These are phyloP conservation scores for Geum urbanum DNA, from an alignment of 306 rosid species.

Conservation along the genomic window DNA sequence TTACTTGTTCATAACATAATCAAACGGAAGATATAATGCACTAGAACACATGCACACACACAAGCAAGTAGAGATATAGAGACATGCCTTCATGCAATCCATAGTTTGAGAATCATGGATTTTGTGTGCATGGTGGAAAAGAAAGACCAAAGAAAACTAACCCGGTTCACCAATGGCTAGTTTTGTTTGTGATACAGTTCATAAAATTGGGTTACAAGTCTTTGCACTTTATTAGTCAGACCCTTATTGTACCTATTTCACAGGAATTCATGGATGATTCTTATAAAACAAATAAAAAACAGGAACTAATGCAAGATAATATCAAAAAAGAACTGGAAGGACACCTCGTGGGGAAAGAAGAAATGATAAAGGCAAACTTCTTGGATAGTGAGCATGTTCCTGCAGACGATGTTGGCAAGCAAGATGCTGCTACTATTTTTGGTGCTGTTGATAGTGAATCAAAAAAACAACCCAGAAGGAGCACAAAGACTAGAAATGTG, in stretches of 20 bases:
- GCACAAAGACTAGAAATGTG: not conserved
- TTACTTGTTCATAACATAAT: not conserved
- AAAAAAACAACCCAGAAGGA: not conserved
- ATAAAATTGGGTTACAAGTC: constrained; percentile 38
- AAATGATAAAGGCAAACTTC: not conserved
- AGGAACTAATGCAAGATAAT: constrained; percentile 2
- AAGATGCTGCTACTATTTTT: not conserved
- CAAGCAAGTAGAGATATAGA: not conserved
- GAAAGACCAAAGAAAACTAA: not conserved
- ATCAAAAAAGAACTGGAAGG: not conserved
- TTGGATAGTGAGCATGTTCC: constrained; percentile 5
- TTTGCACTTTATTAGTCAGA: constrained; percentile 26
- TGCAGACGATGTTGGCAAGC: not conserved
- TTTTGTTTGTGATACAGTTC: constrained; percentile 20
- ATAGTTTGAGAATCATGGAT: not conserved
- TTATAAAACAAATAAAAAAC: not conserved
- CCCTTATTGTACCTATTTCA: constrained; percentile 32
- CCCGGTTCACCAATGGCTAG: not conserved
- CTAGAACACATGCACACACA: not conserved
- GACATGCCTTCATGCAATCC: not conserved
- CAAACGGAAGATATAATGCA: not conserved
- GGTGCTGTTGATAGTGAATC: not conserved
- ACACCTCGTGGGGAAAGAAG: not conserved
- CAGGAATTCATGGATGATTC: not conserved
- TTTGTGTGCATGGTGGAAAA: not conserved